Percentiles rank a stretch among this genome's conserved stretches.
Conservation (phyloP, 768 basidiomycete genomes). For the Lactarius hengduanensis region DNA sequence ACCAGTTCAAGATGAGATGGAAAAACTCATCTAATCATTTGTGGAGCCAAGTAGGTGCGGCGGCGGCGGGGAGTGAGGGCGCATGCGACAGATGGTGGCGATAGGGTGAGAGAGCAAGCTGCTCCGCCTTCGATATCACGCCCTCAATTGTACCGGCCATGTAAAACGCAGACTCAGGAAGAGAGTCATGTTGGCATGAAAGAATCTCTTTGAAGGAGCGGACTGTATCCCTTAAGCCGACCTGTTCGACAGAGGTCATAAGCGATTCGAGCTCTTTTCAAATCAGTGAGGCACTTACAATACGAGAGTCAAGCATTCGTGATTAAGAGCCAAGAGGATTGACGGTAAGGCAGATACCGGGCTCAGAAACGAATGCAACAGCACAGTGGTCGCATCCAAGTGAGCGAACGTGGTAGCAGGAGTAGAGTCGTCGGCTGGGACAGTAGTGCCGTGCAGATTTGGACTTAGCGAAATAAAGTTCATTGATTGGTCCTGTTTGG, state of each 20-base stretch:
- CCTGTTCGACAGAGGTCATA: constrained; percentile 38
- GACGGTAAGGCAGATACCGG: constrained; percentile 99
- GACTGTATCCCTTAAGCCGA: too few species aligned
- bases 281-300: constrained; percentile 51
- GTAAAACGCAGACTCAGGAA: constrained; percentile 98
- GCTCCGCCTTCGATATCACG: constrained; percentile 95
- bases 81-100: too few species aligned
- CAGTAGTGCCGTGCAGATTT: constrained; percentile 39
- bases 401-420: constrained; percentile 99
- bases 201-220: too few species aligned
- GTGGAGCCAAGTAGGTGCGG: too few species aligned
- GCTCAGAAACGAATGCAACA: constrained; percentile 97
- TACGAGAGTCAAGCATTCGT: constrained; percentile 99
- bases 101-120: constrained; percentile 53
- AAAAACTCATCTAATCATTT: too few species aligned
- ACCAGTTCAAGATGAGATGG: too few species aligned
- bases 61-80: too few species aligned
- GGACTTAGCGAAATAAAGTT: too few species aligned
- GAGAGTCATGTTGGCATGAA: constrained; percentile 69
- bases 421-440: constrained; percentile 98
- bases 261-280: background rate
- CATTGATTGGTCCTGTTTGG: too few species aligned
- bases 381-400: constrained; percentile 99
- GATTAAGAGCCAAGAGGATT: constrained; percentile 99
- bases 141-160: constrained; percentile 98